phyloP scores from a whole-genome alignment of 257 asterid genomes.

The Jacaranda copaia region DNA sequence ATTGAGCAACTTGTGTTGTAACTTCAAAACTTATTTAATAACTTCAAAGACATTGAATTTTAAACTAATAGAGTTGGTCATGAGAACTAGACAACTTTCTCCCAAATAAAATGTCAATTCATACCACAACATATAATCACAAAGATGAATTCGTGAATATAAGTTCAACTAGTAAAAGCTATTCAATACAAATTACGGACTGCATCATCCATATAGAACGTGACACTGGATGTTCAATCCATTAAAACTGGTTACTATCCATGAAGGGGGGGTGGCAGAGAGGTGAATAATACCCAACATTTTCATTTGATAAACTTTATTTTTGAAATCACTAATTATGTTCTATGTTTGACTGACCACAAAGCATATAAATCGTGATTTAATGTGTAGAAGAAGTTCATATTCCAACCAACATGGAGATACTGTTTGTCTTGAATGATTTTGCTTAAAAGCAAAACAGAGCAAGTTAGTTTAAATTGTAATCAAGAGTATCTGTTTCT shows the following conservation, averaged over 20 bases:
- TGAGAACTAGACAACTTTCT: slow-evolving; percentile 14
- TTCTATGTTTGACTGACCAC: slow-evolving; percentile 14
- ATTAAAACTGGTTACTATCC: not conserved
- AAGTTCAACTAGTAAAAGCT: slow-evolving; percentile 20
- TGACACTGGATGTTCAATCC: not conserved
- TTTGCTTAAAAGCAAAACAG: slow-evolving; percentile 21
- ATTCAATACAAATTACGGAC: slow-evolving; percentile 7
- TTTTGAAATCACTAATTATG: slow-evolving; percentile 6
- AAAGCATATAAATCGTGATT: slow-evolving; percentile 18
- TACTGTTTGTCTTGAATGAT: slow-evolving; percentile 3
- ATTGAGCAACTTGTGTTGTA: not conserved
- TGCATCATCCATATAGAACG: not conserved
- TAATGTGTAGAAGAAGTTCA: not conserved
- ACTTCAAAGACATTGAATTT: slow-evolving; percentile 9
- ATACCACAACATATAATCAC: slow-evolving; percentile 5
- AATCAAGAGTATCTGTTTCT: slow-evolving; percentile 1
- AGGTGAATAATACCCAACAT: slow-evolving; percentile 1
- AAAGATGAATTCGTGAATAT: not conserved
- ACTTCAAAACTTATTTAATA: slow-evolving; percentile 1
- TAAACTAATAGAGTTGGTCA: slow-evolving; percentile 16
- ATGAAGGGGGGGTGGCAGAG: not conserved
- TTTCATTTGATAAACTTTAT: not conserved
- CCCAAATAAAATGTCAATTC: not conserved
- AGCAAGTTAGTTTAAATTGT: slow-evolving; percentile 11
- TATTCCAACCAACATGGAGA: slow-evolving; percentile 6